Base-by-base conservation (phyloP, 2,329 filamentous ascomycete species). In the Ophiostoma novo-ulmi region DNA sequence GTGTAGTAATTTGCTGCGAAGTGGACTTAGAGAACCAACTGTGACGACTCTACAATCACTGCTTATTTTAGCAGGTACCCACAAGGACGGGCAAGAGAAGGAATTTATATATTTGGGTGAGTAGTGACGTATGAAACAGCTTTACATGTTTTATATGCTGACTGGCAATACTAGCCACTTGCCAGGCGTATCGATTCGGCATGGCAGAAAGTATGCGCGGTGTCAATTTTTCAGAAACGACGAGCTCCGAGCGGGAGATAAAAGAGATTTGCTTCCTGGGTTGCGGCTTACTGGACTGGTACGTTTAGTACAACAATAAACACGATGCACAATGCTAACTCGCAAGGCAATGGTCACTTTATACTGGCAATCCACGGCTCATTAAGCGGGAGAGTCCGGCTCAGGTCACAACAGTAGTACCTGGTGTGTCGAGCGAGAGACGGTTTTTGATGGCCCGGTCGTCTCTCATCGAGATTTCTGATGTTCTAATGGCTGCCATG, bases 31-130 rank as follows among this genome's bases (percentile, higher is more conserved):
- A 48, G 41, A 69, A 14, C 71, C 71, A 1, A 67, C 63, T 17
- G 67, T 71, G 3, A 69, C 71, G 1, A 72, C 69, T 3, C 39
- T 72, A n/a, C 71, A 72, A n/a, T 61, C 69, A 6, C 55, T 72
- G 14, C 35, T 67, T 10, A 20, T 72, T 7, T 48, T 72, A 6
- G 63, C 48, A 5, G 67, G 69, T 36, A 63, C 67, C 17, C 58
- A 72, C 66, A 10, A 64, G 22, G 61, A 13, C 35, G 13, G 61
- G 3, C 22, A 38, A 17, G 31, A n/a, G 14, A 35, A 35, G 7
- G 35, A 36, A 10, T 38, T 14, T 38, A 5, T 38, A 14, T 36
- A 64, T 35, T 38, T 36, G 31, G 61, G 31, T 64, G 20, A 39
- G 17, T 36, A 20, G 44, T 20, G 7, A 6, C 44, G 13, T 48